Base-by-base conservation (phyloP, 805 yeast genomes). In the Wickerhamiella shivajii region DNA sequence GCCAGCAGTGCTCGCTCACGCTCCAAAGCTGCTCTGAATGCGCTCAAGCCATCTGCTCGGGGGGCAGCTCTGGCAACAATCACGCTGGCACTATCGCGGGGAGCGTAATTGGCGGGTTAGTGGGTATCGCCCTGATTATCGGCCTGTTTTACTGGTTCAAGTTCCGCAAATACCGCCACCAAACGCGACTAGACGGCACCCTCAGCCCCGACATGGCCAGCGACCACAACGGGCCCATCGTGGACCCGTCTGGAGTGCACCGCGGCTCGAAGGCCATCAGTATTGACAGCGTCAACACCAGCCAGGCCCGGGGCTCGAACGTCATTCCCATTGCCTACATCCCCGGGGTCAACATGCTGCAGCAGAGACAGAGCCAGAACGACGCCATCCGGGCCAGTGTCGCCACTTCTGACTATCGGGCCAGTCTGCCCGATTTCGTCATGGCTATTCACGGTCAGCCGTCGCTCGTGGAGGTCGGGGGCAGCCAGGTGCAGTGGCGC, bases 241-340 rank as follows among this genome's bases (percentile, higher is more conserved):
- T n/a, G n/a, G n/a, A n/a, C n/a, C n/a, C n/a, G n/a, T 24, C 27
- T n/a, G 27, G 8, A 7, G 12, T 7, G 14, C 8, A 7, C 27
- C 13, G 14, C 27, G 23, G 23, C 11, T 11, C 27, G 8, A 29
- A 29, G 24, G 31, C 38, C 13, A 18, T 19, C 19, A 40, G 44
- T 32, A 40, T 44, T 16, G 34, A 37, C 17, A 34, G 44, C 20
- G 39, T 38, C 44, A 41, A 49, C 44, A 49, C 49, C 37, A 45
- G 51, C 40, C 50, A 50, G 39, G 52, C 49, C 78, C 19, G 69
- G 84, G 5, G 69, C 75, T 78, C 93, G 10, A 84, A 85, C 53
- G 74, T 85, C 42, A 67, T 85, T 40, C 94, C 94, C 13, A 77
- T 87, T 37, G 93, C 93, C 2, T 85, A 84, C 51, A 80, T 85